Evolutionary conservation across 1,139 yeast genomes (phyloP).

Genomic region (Chernovozyma sophiae-reginae): DNA sequence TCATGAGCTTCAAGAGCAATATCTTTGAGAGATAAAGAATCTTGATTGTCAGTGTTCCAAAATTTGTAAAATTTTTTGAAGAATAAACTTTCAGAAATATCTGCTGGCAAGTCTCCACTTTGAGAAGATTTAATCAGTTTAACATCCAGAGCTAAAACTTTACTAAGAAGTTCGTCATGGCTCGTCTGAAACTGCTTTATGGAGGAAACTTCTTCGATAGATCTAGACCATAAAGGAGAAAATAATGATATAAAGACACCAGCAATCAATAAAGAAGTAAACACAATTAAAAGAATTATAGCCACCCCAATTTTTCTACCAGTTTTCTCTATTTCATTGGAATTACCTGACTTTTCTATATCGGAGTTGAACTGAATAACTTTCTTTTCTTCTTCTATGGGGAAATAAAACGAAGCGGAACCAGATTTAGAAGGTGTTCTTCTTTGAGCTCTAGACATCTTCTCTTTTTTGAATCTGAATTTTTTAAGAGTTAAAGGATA

Average conservation of each 20-base stretch:
- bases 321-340: background rate
- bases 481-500: too few species aligned
- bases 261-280: background rate
- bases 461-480: background rate
- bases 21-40: background rate
- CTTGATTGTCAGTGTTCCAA: background rate
- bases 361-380: background rate
- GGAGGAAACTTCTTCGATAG: background rate
- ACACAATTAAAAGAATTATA: background rate
- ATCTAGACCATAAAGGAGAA: background rate
- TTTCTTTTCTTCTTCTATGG: background rate
- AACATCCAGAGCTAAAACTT: slow-evolving; percentile 1
- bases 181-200: slow-evolving; percentile 2
- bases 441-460: slow-evolving; percentile 1
- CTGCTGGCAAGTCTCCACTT: background rate
- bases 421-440: slow-evolving; percentile 5
- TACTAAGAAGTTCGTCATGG: slow-evolving; percentile 3
- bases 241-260: background rate
- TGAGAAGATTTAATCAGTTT: background rate
- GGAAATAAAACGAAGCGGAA: slow-evolving; percentile 1
- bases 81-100: background rate
- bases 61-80: background rate
- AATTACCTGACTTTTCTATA: background rate
- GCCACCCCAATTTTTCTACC: background rate
- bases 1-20: background rate